Percentiles rank a stretch among this genome's conserved stretches.
Evolutionary conservation across 108 stramenopile species (phyloP).

Genomic region (Fragilaria crotonensis): DNA sequence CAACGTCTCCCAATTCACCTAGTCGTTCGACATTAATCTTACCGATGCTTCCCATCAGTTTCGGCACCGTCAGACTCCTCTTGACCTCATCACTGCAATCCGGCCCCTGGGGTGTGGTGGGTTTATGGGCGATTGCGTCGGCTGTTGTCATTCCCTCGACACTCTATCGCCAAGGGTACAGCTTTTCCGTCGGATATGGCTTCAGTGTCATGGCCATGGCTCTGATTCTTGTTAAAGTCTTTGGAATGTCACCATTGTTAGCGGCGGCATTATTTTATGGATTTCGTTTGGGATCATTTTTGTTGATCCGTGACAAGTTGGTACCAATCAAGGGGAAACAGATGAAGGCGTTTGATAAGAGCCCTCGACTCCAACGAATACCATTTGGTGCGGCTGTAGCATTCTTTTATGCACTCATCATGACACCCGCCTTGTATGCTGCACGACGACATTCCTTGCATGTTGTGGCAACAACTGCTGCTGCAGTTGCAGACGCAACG

Average conservation of each 20-base stretch:
- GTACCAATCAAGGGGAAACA: slow-evolving; percentile 7
- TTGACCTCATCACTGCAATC: background rate
- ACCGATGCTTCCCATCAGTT: too few relatives aligned
- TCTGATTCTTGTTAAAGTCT: slow-evolving; percentile 1
- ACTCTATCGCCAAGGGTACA: slow-evolving; percentile 24
- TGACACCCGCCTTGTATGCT: slow-evolving; percentile 23
- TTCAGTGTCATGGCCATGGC: slow-evolving; percentile 21
- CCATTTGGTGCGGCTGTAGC: slow-evolving; percentile 18
- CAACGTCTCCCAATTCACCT: too few relatives aligned
- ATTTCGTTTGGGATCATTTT: slow-evolving; percentile 19
- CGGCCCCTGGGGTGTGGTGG: slow-evolving; percentile 11
- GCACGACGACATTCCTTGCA: slow-evolving; percentile 1
- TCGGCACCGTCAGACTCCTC: too few relatives aligned
- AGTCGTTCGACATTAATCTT: too few relatives aligned
- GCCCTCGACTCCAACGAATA: slow-evolving; percentile 11
- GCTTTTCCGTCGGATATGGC: slow-evolving; percentile 34
- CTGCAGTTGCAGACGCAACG: background rate
- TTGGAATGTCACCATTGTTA: slow-evolving; percentile 3
- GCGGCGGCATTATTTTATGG: slow-evolving; percentile 26
- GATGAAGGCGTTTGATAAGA: slow-evolving; percentile 18
- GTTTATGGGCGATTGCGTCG: slow-evolving; percentile 15
- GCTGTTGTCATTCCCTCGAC: slow-evolving; percentile 26
- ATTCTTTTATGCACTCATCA: slow-evolving; percentile 27
- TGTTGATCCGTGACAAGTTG: slow-evolving; percentile 16
- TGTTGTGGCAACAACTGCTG: too few relatives aligned